Evolutionary conservation across 106 monocot genomes (phyloP).

Genomic region (Allium sativum): DNA sequence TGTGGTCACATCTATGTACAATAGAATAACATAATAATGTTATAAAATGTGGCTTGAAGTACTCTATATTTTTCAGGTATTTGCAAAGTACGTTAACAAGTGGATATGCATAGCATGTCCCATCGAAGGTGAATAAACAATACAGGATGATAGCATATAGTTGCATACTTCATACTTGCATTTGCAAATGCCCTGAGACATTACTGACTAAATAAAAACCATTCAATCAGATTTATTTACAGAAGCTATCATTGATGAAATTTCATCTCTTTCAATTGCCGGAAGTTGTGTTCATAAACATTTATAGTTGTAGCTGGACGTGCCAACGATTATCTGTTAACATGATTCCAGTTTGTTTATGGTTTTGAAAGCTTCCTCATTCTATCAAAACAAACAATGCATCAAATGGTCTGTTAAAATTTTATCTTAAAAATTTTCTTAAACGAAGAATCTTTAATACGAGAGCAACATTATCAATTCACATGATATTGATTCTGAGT

Average conservation of each 20-base stretch:
- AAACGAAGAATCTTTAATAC: not conserved
- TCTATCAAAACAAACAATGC: constrained; percentile 90
- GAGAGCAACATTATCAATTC: no score
- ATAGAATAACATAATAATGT: not conserved
- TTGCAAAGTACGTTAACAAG: constrained; percentile 75
- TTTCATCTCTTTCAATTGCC: not conserved
- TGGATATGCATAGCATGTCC: constrained; percentile 93
- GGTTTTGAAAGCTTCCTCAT: constrained; percentile 80
- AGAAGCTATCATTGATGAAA: not conserved
- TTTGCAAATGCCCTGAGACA: not conserved
- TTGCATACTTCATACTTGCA: not conserved
- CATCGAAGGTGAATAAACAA: constrained; percentile 58
- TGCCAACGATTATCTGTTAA: constrained; percentile 76
- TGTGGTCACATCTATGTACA: not conserved
- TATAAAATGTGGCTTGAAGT: not conserved
- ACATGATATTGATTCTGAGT: no score
- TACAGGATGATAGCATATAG: not conserved
- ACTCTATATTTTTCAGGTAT: constrained; percentile 36
- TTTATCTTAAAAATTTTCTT: no score
- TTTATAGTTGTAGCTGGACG: constrained; percentile 79
- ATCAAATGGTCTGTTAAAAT: constrained; percentile 25
- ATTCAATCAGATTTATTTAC: not conserved
- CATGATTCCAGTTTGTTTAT: constrained; percentile 78
- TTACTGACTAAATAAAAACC: not conserved
- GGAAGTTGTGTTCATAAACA: not conserved